phyloP scores from a whole-genome alignment of 306 rosid genomes.

The Carpinus viminea region DNA sequence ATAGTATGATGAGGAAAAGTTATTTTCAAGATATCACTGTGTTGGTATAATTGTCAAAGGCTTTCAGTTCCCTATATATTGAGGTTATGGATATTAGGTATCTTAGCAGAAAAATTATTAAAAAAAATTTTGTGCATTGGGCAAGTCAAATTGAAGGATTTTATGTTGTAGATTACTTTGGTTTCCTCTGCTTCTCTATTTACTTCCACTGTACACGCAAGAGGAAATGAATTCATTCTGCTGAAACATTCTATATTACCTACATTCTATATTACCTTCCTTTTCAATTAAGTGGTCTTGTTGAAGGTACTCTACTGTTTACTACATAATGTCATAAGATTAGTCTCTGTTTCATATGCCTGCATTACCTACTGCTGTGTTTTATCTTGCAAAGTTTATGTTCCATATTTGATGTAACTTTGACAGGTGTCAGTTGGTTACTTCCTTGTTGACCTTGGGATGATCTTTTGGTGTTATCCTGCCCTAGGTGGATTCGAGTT shows the following conservation, averaged over 20 bases:
- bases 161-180: neutral
- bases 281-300: neutral
- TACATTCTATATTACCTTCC: neutral
- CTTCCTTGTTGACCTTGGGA: constrained; percentile 82
- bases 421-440: constrained; percentile 88
- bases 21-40: too few relatives aligned
- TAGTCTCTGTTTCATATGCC: constrained; percentile 12
- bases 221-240: neutral
- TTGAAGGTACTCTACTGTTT: neutral
- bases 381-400: constrained; percentile 16
- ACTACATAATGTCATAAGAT: constrained; percentile 4
- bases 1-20: too few relatives aligned
- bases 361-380: neutral
- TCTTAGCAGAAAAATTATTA: too few relatives aligned
- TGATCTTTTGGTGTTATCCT: constrained; percentile 89
- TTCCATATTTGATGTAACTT: constrained; percentile 19
- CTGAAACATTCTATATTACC: neutral
- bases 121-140: neutral
- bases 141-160: neutral
- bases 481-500: constrained; percentile 91
- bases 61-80: too few relatives aligned
- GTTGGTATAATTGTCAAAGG: too few relatives aligned
- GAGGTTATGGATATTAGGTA: too few relatives aligned
- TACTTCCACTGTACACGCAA: neutral
- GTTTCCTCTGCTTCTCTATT: neutral